Evolutionary conservation across 306 rosid species (phyloP).

Genomic region (Benincasa hispida): DNA sequence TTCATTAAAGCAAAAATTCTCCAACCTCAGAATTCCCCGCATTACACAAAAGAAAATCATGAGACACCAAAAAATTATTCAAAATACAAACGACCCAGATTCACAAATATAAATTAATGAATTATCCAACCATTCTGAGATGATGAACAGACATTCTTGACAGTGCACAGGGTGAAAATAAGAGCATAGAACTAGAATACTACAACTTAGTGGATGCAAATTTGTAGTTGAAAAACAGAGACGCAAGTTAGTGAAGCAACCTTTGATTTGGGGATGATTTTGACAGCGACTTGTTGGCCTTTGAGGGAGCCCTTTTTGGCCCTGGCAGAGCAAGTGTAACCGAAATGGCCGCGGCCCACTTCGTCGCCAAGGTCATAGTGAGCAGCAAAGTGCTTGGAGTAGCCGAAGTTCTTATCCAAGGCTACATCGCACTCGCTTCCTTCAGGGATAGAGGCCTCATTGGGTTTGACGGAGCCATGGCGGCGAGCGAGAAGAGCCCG

Average conservation of each 20-base stretch:
- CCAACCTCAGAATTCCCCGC: background rate
- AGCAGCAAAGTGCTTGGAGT: constrained; percentile 39
- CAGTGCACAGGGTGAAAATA: background rate
- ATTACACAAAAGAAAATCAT: background rate
- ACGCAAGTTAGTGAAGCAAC: constrained; percentile 15
- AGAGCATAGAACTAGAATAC: background rate
- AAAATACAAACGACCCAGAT: background rate
- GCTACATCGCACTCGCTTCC: constrained; percentile 77
- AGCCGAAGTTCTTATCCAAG: constrained; percentile 73
- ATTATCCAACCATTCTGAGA: background rate
- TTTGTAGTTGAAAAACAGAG: background rate
- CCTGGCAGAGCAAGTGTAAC: constrained; percentile 76
- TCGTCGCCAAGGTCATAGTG: constrained; percentile 74
- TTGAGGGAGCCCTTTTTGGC: constrained; percentile 63
- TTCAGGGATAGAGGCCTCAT: constrained; percentile 85
- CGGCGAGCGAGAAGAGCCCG: constrained; percentile 68
- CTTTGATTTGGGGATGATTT: constrained; percentile 87
- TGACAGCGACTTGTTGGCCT: constrained; percentile 81
- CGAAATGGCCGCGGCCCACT: constrained; percentile 96
- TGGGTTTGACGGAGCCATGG: constrained; percentile 84
- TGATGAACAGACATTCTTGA: background rate
- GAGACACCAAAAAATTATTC: background rate
- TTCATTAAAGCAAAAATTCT: background rate
- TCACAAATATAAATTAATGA: background rate
- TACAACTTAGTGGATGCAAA: background rate